Conservation (phyloP, 2,329 filamentous ascomycete genomes). For the Balansia obtecta region DNA sequence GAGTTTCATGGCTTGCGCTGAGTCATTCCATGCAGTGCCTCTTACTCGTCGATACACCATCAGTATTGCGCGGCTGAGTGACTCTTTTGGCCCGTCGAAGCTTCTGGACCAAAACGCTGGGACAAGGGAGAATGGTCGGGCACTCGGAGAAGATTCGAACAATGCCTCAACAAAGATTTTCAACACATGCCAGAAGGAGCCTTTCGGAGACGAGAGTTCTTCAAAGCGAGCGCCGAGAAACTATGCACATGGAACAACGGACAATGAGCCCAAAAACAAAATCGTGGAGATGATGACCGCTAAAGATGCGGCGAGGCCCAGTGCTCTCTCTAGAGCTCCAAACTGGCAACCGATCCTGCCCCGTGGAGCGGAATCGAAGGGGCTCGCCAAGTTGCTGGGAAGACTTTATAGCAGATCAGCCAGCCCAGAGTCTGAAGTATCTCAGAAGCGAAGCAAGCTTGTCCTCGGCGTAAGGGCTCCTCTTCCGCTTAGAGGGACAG, state of each 20-base stretch:
- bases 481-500: not conserved
- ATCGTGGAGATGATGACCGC: slow-evolving; percentile 24
- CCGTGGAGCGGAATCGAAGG: slow-evolving; percentile 16
- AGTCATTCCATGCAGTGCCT: no score
- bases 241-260: not conserved
- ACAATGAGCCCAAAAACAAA: slow-evolving; percentile 21
- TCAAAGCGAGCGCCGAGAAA: not conserved
- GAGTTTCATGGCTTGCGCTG: no score
- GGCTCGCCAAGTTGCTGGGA: slow-evolving; percentile 23
- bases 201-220: not conserved
- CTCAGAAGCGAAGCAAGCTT: not conserved
- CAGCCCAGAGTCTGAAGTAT: slow-evolving; percentile 9
- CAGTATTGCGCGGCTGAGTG: no score
- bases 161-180: not conserved
- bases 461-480: not conserved
- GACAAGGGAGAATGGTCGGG: not conserved
- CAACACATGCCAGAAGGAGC: not conserved
- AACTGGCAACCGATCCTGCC: no score
- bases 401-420: slow-evolving; percentile 17
- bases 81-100: no score
- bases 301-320: slow-evolving; percentile 21
- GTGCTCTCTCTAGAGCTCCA: slow-evolving; percentile 4
- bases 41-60: no score
- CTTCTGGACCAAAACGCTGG: no score
- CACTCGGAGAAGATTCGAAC: not conserved